Evolutionary conservation across 2,329 filamentous ascomycete genomes (phyloP).

Genomic region (Sporothrix schenckii): DNA sequence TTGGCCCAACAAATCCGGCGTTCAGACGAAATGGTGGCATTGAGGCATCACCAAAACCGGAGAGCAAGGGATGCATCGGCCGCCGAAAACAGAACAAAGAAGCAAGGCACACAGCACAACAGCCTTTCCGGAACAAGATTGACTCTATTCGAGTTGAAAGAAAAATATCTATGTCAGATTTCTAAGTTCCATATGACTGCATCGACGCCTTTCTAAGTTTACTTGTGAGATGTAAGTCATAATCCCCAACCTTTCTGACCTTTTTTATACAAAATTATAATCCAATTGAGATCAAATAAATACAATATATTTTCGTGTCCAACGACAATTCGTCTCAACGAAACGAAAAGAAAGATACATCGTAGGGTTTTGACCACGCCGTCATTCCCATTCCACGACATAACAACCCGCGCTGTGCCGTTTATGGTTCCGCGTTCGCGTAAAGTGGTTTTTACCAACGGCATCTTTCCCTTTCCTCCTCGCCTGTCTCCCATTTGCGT

Average conservation of each 20-base stretch:
- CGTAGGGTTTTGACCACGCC: no score
- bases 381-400: neutral
- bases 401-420: neutral
- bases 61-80: neutral
- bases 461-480: neutral
- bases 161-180: no score
- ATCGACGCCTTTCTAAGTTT: no score
- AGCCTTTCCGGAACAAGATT: neutral
- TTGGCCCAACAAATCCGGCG: neutral
- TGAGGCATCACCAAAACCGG: neutral
- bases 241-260: no score
- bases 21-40: neutral
- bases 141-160: neutral
- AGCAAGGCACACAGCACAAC: neutral
- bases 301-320: no score
- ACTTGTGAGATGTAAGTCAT: no score
- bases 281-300: no score
- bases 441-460: neutral
- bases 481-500: neutral
- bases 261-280: no score
- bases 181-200: no score
- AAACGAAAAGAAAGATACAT: no score
- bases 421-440: neutral
- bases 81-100: slow-evolving; percentile 15
- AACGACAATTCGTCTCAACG: no score